A percentile compares a stretch with the other conserved stretches of the same genome.
Evolutionary conservation across 2,329 filamentous ascomycete genomes (phyloP).

Genomic region (Xylariaceae sp.): DNA sequence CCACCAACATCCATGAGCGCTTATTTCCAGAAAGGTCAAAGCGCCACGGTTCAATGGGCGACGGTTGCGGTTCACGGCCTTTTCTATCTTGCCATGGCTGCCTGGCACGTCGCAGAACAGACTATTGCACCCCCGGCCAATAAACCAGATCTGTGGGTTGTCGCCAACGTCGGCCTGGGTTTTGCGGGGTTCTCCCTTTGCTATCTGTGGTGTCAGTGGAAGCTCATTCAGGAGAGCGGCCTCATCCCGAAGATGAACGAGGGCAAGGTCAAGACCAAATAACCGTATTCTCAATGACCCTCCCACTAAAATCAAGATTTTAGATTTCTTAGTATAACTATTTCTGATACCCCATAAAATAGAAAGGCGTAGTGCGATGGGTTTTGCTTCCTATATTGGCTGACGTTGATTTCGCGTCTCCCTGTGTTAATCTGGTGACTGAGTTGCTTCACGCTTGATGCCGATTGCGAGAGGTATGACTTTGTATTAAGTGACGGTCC

Average conservation of each 20-base stretch:
- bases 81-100: slow-evolving; percentile 74
- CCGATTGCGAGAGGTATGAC: no score
- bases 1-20: slow-evolving; percentile 70
- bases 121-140: slow-evolving; percentile 62
- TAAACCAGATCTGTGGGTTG: slow-evolving; percentile 93
- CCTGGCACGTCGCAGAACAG: slow-evolving; percentile 75
- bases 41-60: slow-evolving; percentile 48
- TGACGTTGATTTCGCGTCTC: no score
- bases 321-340: not conserved
- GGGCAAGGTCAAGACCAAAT: slow-evolving; percentile 29
- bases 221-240: slow-evolving; percentile 57
- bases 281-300: slow-evolving; percentile 1
- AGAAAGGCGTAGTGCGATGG: not conserved
- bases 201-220: slow-evolving; percentile 87
- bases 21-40: slow-evolving; percentile 55
- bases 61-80: slow-evolving; percentile 66
- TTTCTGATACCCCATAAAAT: slow-evolving; percentile 17
- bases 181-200: slow-evolving; percentile 80
- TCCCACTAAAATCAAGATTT: not conserved
- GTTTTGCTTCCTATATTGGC: not conserved
- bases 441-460: no score
- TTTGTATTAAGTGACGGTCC: no score
- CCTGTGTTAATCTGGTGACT: no score
- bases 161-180: slow-evolving; percentile 82
- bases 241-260: slow-evolving; percentile 35